Evolutionary conservation across 305 asterid genomes (phyloP).

Genomic region (Striga hermonthica): DNA sequence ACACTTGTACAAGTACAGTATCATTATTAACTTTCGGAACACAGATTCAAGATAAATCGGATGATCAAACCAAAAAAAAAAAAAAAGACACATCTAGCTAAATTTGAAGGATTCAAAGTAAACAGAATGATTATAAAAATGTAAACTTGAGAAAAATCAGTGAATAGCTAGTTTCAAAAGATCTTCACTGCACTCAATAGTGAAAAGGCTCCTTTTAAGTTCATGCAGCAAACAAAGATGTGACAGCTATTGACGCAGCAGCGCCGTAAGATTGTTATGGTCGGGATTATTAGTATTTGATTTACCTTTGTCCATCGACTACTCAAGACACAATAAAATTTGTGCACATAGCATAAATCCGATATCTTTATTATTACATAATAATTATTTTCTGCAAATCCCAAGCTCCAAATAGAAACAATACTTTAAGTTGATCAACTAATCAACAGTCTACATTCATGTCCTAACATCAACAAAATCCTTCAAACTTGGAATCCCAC

Average conservation of each 20-base stretch:
- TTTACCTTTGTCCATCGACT: not conserved
- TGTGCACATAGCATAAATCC: conserved; percentile 2
- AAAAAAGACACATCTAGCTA: too few relatives aligned
- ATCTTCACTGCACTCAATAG: not conserved
- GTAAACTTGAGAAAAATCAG: conserved; percentile 7
- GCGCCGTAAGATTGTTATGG: not conserved
- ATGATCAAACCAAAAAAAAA: too few relatives aligned
- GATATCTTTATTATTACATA: not conserved
- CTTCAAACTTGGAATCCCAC: conserved; percentile 1
- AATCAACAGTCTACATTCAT: conserved; percentile 10
- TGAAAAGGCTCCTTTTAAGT: conserved; percentile 2
- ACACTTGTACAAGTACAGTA: too few relatives aligned
- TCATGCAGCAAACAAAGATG: conserved; percentile 7
- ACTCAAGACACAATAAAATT: not conserved
- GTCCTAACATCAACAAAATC: conserved; percentile 1
- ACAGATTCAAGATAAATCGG: too few relatives aligned
- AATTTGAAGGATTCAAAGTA: conserved; percentile 2
- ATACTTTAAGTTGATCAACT: conserved; percentile 10
- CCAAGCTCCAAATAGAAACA: not conserved
- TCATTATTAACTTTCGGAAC: too few relatives aligned
- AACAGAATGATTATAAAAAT: not conserved
- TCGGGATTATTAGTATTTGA: not conserved
- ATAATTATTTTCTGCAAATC: not conserved
- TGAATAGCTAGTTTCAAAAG: conserved; percentile 4
- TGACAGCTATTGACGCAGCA: not conserved